Percentiles rank a stretch among this genome's conserved stretches.
These are phyloP conservation scores for Acacia acuminata DNA, from an alignment of 306 rosid species.

Conservation along the genomic window DNA sequence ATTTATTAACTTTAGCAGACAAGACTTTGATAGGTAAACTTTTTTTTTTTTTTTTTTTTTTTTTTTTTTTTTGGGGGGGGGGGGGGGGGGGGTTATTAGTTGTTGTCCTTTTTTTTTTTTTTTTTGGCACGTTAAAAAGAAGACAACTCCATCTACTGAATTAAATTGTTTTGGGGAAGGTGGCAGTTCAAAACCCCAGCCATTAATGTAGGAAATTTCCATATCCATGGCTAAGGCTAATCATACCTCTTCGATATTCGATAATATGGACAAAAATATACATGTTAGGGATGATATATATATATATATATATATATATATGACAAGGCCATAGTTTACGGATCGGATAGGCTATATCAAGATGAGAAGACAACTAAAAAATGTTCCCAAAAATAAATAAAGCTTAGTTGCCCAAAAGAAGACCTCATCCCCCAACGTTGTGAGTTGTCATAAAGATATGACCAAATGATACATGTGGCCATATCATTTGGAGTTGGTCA, in stretches of 20 bases:
- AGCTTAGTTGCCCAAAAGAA: not conserved
- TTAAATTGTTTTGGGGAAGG: constrained; percentile 9
- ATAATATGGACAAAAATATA: not conserved
- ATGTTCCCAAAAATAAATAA: not conserved
- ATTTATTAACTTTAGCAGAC: not conserved
- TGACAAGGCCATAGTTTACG: not conserved
- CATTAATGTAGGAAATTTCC: constrained; percentile 23
- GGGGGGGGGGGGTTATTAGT: not conserved
- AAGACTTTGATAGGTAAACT: not conserved
- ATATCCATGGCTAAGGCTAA: not conserved
- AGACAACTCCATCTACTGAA: constrained; percentile 26
- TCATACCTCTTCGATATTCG: not conserved
- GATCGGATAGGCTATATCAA: not conserved
- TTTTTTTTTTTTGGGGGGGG: not conserved
- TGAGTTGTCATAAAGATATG: not conserved
- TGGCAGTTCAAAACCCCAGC: constrained; percentile 5
- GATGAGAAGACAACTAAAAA: not conserved
- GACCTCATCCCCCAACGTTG: not conserved
- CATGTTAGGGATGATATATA: not conserved
- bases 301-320: not conserved
- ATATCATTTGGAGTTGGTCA: not conserved
- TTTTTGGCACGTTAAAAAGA: not conserved
- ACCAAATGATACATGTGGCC: not conserved
- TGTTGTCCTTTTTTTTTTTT: constrained; percentile 11
- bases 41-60: too few species aligned